Conservation (phyloP, 257 asterid species). For the Solanum chilense region DNA sequence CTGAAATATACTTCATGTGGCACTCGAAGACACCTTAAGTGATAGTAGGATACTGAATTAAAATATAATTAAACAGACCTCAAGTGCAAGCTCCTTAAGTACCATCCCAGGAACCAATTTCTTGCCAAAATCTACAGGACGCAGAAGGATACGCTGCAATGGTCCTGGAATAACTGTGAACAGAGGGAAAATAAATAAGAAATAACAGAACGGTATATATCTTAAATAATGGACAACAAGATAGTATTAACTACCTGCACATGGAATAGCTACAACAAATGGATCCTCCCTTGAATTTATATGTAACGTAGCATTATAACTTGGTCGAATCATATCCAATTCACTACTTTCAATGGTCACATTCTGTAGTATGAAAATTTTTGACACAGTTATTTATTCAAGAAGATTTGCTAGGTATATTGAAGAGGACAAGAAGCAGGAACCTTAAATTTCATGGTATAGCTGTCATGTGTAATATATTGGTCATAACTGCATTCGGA, state of each 20-base stretch:
- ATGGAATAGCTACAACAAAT: constrained; percentile 17
- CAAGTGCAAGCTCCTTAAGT: constrained; percentile 29
- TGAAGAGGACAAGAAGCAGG: background rate
- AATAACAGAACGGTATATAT: background rate
- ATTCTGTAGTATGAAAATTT: constrained; percentile 16
- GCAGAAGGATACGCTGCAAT: constrained; percentile 10
- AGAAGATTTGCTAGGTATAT: background rate
- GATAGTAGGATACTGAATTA: background rate
- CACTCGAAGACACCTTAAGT: background rate
- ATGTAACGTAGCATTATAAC: constrained; percentile 29
- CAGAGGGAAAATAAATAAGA: background rate
- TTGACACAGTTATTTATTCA: background rate
- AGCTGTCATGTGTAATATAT: constrained; percentile 14
- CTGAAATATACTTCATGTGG: background rate
- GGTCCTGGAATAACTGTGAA: constrained; percentile 44
- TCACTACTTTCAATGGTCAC: constrained; percentile 15
- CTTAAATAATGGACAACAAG: background rate
- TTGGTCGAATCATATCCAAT: constrained; percentile 43
- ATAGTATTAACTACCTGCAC: constrained; percentile 28
- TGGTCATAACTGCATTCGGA: constrained; percentile 8
- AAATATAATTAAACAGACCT: constrained; percentile 16
- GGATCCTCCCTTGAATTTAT: constrained; percentile 25
- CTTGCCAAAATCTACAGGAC: constrained; percentile 1
- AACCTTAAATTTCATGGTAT: constrained; percentile 25
- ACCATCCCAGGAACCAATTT: constrained; percentile 48